Conservation (phyloP, 2,329 filamentous ascomycete genomes). For the Xylariaceae sp. region DNA sequence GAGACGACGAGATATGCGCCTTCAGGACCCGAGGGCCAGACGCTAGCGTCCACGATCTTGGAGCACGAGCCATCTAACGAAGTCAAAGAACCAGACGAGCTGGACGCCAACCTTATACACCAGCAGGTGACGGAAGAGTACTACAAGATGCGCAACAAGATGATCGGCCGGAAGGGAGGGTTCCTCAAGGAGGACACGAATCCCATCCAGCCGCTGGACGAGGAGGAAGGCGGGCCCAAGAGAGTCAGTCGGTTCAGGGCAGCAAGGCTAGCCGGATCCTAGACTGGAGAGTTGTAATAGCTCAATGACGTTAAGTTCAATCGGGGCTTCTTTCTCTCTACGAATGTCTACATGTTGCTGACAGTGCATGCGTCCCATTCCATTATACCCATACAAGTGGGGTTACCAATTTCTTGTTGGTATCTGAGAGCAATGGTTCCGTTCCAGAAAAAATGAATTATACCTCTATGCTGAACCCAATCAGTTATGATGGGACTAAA, state of each 20-base stretch:
- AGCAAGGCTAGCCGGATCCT: slow-evolving; percentile 65
- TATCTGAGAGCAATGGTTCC: not conserved
- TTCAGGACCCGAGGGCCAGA: slow-evolving; percentile 57
- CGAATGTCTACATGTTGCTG: slow-evolving; percentile 31
- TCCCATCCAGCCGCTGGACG: slow-evolving; percentile 70
- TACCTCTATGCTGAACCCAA: not conserved
- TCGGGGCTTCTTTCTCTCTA: slow-evolving; percentile 7
- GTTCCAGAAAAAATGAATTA: not conserved
- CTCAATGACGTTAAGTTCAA: slow-evolving; percentile 25
- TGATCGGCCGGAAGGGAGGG: slow-evolving; percentile 83
- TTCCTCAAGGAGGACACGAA: slow-evolving; percentile 77
- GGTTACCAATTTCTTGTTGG: not conserved
- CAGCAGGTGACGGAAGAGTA: slow-evolving; percentile 85
- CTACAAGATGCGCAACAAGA: slow-evolving; percentile 79
- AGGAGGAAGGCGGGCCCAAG: slow-evolving; percentile 67
- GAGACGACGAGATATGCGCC: slow-evolving; percentile 51
- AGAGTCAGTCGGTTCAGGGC: slow-evolving; percentile 78
- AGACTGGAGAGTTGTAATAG: slow-evolving; percentile 32
- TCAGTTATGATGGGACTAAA: not conserved
- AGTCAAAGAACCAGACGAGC: slow-evolving; percentile 61
- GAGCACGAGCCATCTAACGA: slow-evolving; percentile 55
- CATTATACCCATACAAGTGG: not conserved
- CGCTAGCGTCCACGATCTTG: slow-evolving; percentile 66
- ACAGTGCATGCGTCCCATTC: slow-evolving; percentile 12
- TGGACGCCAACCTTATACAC: slow-evolving; percentile 75